Evolutionary conservation across 805 yeast species (phyloP).

Genomic region (Sugiyamaella qingdaonensis): DNA sequence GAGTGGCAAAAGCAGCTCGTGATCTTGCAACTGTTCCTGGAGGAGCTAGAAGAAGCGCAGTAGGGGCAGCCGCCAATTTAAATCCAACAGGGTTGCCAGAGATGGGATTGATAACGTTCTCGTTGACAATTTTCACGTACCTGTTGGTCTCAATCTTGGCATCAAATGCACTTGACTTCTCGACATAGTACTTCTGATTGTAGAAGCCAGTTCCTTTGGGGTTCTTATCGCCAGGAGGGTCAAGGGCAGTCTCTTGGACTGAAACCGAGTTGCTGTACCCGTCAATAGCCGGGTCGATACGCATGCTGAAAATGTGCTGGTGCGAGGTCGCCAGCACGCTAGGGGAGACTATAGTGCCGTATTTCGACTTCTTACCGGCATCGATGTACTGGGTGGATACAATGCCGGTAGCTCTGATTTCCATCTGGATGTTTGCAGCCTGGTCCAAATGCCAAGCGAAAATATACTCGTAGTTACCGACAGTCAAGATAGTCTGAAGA

Average conservation of each 20-base stretch:
- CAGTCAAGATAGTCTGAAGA: constrained; percentile 78
- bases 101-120: constrained; percentile 62
- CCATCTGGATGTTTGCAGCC: constrained; percentile 73
- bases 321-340: constrained; percentile 81
- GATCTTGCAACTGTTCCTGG: constrained; percentile 59
- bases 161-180: constrained; percentile 66
- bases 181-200: constrained; percentile 58
- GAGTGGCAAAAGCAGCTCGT: constrained; percentile 73
- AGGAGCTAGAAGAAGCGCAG: constrained; percentile 72
- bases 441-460: constrained; percentile 68
- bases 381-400: constrained; percentile 81
- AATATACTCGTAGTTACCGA: constrained; percentile 79
- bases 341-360: constrained; percentile 73
- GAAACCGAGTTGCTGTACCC: constrained; percentile 71
- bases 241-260: constrained; percentile 62
- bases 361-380: constrained; percentile 57
- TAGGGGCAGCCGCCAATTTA: constrained; percentile 71
- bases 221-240: constrained; percentile 53
- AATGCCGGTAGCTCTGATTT: constrained; percentile 83
- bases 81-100: constrained; percentile 74
- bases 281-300: constrained; percentile 79
- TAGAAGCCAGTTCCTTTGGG: constrained; percentile 69
- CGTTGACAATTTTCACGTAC: constrained; percentile 72
- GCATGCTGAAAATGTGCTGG: constrained; percentile 73
- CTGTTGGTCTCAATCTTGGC: constrained; percentile 75